Base-by-base conservation (phyloP, 2,329 filamentous ascomycete species). In the Aspergillus sp. region DNA sequence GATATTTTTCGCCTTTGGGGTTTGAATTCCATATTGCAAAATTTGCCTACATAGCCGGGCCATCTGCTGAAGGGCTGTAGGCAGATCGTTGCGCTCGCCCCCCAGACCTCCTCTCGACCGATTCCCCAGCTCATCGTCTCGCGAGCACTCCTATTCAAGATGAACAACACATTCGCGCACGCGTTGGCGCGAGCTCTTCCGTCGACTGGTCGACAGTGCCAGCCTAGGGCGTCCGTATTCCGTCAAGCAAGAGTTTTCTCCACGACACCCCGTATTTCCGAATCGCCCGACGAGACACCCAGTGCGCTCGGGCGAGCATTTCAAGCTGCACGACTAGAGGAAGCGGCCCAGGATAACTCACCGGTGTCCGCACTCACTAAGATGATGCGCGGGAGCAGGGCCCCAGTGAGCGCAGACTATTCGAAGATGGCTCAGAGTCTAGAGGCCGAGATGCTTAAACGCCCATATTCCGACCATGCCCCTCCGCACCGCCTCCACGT, bases 401-500 rank as follows among this genome's bases (percentile, higher is more conserved):
- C 62, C 34, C 54, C 61, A 20, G 65, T 69, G 39, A 66, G 61
- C 39, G 59, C 63, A 33, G 69, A 73, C 56, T 74, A 71, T 61
- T 66, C 64, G 47, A 64, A 64, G 24, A 64, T 71, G 67, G 67
- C 68, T 20, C 68, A 73, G 63, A 69, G 64, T 51, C 48, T 73
- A 40, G 72, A 74, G 67, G 65, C 67, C 53, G 68, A 71, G 51
- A 67, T 75, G 67, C 66, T 72, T 59, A 70, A 65, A 56, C 60
- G 70, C 48, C 71, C 73, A 27, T 75, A 75, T 60, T 65, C 68
- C 63, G 73, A 74, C 56, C 68, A 68, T 39, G 61, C 65, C 46
- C 72, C 73, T 66, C 88, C 90, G 2, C 91, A 91, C 79, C 91
- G 96, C 73, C 83, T 99, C 63, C 91, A 96, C 79, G 82, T 99